Conservation (phyloP, 306 rosid species). For the Oxytropis ochrocephala region DNA sequence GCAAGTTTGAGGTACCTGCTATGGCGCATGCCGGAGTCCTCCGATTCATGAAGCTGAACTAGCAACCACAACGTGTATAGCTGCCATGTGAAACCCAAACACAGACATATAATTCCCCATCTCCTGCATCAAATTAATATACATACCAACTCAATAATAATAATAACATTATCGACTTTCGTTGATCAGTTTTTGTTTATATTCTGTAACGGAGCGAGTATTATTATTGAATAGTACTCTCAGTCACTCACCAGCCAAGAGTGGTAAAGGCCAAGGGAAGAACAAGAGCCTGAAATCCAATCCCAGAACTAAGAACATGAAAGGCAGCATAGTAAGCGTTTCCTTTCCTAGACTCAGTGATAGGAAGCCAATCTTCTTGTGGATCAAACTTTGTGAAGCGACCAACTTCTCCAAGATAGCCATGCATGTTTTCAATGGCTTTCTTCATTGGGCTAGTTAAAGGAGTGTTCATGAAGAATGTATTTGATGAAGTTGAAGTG, state of each 20-base stretch:
- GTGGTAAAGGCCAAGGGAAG: slow-evolving; percentile 57
- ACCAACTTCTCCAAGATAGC: slow-evolving; percentile 53
- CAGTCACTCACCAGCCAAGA: slow-evolving; percentile 50
- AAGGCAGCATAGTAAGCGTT: slow-evolving; percentile 63
- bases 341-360: slow-evolving; percentile 62
- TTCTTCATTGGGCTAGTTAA: slow-evolving; percentile 51
- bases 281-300: slow-evolving; percentile 66
- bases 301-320: slow-evolving; percentile 56
- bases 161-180: too few species aligned
- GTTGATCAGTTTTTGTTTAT: too few species aligned
- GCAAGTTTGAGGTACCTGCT: slow-evolving; percentile 73
- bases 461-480: slow-evolving; percentile 38
- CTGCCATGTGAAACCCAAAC: slow-evolving; percentile 56
- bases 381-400: slow-evolving; percentile 54
- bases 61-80: slow-evolving; percentile 69
- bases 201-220: too few species aligned
- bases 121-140: slow-evolving; percentile 35
- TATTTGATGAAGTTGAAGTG: background rate
- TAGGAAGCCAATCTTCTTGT: slow-evolving; percentile 84
- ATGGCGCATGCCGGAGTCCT: slow-evolving; percentile 50
- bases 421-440: slow-evolving; percentile 51
- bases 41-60: slow-evolving; percentile 64
- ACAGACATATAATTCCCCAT: slow-evolving; percentile 53
- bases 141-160: background rate
- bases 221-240: background rate